A percentile compares a stretch with the other conserved stretches of the same genome.
phyloP scores from a whole-genome alignment of 2,329 filamentous ascomycete genomes.

The Fusarium drepaniforme region DNA sequence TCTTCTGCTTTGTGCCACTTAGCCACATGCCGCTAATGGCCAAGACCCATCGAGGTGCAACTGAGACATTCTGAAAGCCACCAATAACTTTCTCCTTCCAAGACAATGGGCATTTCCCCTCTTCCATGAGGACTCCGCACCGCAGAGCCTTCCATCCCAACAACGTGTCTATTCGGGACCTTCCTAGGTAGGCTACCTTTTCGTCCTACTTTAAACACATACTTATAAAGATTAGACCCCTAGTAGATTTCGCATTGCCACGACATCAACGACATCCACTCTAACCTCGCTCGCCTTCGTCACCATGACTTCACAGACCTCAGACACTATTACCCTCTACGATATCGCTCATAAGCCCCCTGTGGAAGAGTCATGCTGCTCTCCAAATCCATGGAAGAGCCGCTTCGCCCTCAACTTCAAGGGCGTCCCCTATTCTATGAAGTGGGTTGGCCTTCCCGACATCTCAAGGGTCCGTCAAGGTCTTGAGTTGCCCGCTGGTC shows the following conservation, averaged over 20 bases:
- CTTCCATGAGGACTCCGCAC: neutral
- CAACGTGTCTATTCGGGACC: neutral
- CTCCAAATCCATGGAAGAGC: slow-evolving; percentile 50
- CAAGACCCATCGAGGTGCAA: neutral
- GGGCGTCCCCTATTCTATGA: slow-evolving; percentile 47
- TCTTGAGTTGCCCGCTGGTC: slow-evolving; percentile 61
- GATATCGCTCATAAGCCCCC: slow-evolving; percentile 56
- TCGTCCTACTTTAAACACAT: neutral
- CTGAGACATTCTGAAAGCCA: neutral
- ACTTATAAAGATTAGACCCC: neutral
- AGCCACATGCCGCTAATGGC: neutral
- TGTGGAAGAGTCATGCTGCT: slow-evolving; percentile 34
- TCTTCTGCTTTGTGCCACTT: neutral
- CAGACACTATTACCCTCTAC: slow-evolving; percentile 51
- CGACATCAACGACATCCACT: neutral
- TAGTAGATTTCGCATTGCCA: neutral
- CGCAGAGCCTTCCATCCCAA: neutral
- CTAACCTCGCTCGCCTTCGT: neutral
- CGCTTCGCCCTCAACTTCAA: slow-evolving; percentile 59
- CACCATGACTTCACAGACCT: neutral
- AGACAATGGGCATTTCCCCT: neutral
- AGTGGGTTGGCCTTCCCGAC: slow-evolving; percentile 66
- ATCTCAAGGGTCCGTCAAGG: slow-evolving; percentile 60
- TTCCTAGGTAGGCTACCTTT: neutral
- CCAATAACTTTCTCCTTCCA: neutral